A percentile compares a stretch with the other conserved stretches of the same genome.
These are phyloP conservation scores for Solanum infundibuliforme DNA, from an alignment of 257 asterid genomes.

Conservation along the genomic window DNA sequence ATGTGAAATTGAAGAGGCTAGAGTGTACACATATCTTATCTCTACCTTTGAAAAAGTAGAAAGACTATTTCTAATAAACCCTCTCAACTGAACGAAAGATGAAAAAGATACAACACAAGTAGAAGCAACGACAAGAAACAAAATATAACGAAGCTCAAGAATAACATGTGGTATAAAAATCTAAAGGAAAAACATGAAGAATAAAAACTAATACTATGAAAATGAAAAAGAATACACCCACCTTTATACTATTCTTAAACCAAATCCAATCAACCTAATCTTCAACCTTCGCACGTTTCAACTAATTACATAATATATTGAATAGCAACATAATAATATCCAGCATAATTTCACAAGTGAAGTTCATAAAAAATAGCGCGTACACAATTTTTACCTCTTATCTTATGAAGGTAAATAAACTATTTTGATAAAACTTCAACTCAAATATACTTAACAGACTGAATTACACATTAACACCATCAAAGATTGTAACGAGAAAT, in stretches of 20 bases:
- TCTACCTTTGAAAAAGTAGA: not conserved
- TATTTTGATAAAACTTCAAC: not conserved
- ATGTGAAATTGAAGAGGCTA: no score
- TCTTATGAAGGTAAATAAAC: rapidly evolving
- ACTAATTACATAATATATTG: no score
- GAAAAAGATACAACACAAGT: not conserved
- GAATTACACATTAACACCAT: not conserved
- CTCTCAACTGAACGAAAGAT: not conserved
- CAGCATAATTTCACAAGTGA: rapidly evolving
- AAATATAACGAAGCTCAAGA: no score
- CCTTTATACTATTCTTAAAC: not conserved
- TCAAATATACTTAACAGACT: not conserved
- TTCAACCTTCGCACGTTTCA: not conserved
- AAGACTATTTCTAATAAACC: not conserved
- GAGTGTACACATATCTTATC: not conserved
- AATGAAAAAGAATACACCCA: not conserved
- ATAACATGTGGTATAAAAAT: not conserved
- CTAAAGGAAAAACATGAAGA: not conserved
- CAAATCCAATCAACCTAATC: not conserved
- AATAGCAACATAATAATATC: not conserved
- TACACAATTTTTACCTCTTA: not conserved
- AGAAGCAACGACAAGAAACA: no score
- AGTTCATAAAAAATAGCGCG: rapidly evolving
- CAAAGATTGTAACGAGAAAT: not conserved
- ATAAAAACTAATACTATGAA: not conserved